Base-by-base conservation (phyloP, 139 green algal genomes). In the Pseudopediastrum boryanum region DNA sequence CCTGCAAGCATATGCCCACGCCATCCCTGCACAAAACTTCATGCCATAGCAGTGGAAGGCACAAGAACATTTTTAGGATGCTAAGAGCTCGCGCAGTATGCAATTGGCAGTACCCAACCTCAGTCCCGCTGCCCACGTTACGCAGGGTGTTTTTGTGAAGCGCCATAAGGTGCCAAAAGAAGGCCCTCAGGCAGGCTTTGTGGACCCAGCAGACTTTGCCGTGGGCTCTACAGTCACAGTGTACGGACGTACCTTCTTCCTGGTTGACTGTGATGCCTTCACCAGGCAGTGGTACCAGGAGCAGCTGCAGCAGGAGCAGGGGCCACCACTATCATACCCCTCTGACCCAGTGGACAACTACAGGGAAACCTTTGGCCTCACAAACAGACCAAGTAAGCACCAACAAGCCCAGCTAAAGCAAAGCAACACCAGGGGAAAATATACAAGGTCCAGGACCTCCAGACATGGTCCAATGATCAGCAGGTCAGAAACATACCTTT, bases 131-230 rank as follows among this genome's bases (percentile, higher is more conserved):
- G 59, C 29, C 5, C 19, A 13, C n/a, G 51, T 36, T 39, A 23
- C 77, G 63, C 91, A 98, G 93, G 94, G 94, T 39, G 84, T 91
- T 7, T 93, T 97, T 79, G 85, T 97, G 31, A 94, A 92, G 86
- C 88, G 94, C 33, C 93, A 97, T 80, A 86, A 86, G 59, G 79
- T 95, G 3, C 82, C 78, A 3, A 93, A 91, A 64, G 79, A 88
- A 5, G 85, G 88, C 51, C n/a, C 8, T 6, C 36, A 35, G 25
- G 83, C 85, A 48, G 69, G 69, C 31, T 83, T 79, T 52, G 84
- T 92, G 58, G 84, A 31, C 5, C 70, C 86, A 8, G 27, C 35
- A 5, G 92, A 97, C 82, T 88, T 98, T 25, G 39, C 56, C 6
- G 88, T 98, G 4, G 95, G 94, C 2, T 58, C 81, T n/a, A 82